These are phyloP conservation scores for Venturia aucupariae DNA, from an alignment of 2,329 filamentous ascomycete species.

Conservation along the genomic window DNA sequence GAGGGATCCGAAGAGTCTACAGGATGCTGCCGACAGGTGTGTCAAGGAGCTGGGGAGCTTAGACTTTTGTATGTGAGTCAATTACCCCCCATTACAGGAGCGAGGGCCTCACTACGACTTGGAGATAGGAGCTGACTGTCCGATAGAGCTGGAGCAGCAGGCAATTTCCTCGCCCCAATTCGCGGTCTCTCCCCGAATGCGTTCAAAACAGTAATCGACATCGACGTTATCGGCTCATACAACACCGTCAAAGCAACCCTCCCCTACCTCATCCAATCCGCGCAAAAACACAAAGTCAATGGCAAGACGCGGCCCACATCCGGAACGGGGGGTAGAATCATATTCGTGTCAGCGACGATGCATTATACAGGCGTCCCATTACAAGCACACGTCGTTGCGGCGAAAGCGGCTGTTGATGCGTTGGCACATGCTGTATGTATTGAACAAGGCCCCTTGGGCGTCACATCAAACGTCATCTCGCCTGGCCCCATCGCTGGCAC, in stretches of 20 bases:
- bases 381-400: slow-evolving; percentile 82
- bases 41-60: slow-evolving; percentile 76
- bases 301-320: slow-evolving; percentile 39
- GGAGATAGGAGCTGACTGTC: neutral
- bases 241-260: slow-evolving; percentile 91
- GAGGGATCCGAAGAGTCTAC: slow-evolving; percentile 53
- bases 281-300: slow-evolving; percentile 51
- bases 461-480: slow-evolving; percentile 81
- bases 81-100: too few species aligned
- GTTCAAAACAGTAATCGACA: slow-evolving; percentile 93
- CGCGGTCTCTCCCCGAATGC: slow-evolving; percentile 75
- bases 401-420: slow-evolving; percentile 85
- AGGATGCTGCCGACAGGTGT: slow-evolving; percentile 68
- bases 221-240: slow-evolving; percentile 87
- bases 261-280: slow-evolving; percentile 70
- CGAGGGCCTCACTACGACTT: too few species aligned
- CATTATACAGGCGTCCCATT: slow-evolving; percentile 82
- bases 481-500: slow-evolving; percentile 81
- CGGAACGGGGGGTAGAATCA: slow-evolving; percentile 68
- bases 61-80: slow-evolving; percentile 80
- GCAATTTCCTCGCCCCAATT: slow-evolving; percentile 88
- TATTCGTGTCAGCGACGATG: slow-evolving; percentile 84
- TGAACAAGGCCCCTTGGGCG: slow-evolving; percentile 79
- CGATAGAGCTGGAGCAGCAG: slow-evolving; percentile 76
- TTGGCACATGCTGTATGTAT: slow-evolving; percentile 71